Percentiles rank a stretch among this genome's conserved stretches.
phyloP scores from a whole-genome alignment of 345 rosid genomes.

The Gossypium anomalum region DNA sequence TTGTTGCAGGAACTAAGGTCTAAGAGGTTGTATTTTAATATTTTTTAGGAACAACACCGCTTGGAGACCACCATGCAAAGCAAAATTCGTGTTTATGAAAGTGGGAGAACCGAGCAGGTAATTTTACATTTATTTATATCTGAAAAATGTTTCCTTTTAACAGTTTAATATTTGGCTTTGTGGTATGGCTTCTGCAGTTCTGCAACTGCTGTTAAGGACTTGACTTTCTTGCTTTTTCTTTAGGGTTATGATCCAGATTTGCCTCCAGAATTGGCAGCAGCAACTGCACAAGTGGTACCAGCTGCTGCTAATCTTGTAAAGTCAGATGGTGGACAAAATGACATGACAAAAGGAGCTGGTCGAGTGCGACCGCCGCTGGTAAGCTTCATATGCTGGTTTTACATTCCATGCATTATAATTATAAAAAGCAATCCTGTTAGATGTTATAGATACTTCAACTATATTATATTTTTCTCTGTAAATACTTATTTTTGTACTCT shows the following conservation, averaged over 20 bases:
- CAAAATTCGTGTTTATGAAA: constrained; percentile 96
- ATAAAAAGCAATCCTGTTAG: constrained; percentile 6
- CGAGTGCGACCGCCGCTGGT: constrained; percentile 75
- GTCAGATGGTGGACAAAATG: constrained; percentile 59
- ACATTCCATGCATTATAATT: not conserved
- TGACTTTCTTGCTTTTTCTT: constrained; percentile 15
- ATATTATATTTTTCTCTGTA: not conserved
- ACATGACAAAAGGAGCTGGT: constrained; percentile 49
- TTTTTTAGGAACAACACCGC: constrained; percentile 78
- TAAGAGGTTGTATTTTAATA: constrained; percentile 23
- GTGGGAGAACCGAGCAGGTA: constrained; percentile 88
- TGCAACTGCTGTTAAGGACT: not conserved
- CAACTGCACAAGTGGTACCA: constrained; percentile 68
- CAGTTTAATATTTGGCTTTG: not conserved
- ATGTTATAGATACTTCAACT: not conserved
- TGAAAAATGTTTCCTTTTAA: not conserved
- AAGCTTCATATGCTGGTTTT: constrained; percentile 45
- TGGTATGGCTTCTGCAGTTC: not conserved
- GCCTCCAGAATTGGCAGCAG: constrained; percentile 98
- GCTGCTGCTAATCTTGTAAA: constrained; percentile 57
- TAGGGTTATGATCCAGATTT: constrained; percentile 95
- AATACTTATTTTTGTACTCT: not conserved
- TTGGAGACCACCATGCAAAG: constrained; percentile 94
- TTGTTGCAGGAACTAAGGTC: constrained; percentile 18
- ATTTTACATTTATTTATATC: constrained; percentile 13